Evolutionary conservation across 2,329 filamentous ascomycete species (phyloP), one percentile per base, ranked within the genome.

Genomic region (Venturia asperata): DNA sequence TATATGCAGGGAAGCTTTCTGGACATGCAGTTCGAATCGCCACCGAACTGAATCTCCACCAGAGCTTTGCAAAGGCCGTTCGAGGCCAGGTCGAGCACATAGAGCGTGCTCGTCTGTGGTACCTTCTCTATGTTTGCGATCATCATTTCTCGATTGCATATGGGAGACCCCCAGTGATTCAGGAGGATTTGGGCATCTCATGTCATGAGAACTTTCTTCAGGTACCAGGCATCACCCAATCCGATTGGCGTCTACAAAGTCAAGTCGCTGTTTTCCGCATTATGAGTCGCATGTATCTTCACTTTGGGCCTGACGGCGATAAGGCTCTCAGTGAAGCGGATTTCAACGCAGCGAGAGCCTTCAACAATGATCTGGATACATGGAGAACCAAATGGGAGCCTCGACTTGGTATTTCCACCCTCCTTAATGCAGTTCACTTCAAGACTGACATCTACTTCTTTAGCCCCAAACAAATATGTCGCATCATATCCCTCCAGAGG

Each of bases 401-500:
- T 37, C 62, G 49, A 49, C 63, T 66, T 55, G 65, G 65, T 65
- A 47, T 27, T 62, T 63, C 2, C 39, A 39, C 62, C 37, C n/a
- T 7, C 19, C 49, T 60, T 19, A 7, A 37, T 49, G 58, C 37
- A 58, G 45, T 61, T 56, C 64, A 34, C 62, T 49, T 21, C 41
- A 42, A 27, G 64, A 41, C 64, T 65, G 27, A 65, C 43, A 24
- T 21, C 17, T 34, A n/a, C 43, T 6, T 62, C 5, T 19, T 55
- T 64, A 81, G 79, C 73, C 60, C 77, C 77, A 41, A 80, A 79
- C 66, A 74, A 75, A 65, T 77, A 80, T 67, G 75, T 83, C 43
- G 77, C 78, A 47, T 74, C 76, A 62, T 82, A 82, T 68, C 81
- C 81, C 24, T 77, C 78, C 64, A 81, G 81, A 70, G 80, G 79